phyloP scores from a whole-genome alignment of 176 grass and related monocot genomes.

The Oryza nivara region DNA sequence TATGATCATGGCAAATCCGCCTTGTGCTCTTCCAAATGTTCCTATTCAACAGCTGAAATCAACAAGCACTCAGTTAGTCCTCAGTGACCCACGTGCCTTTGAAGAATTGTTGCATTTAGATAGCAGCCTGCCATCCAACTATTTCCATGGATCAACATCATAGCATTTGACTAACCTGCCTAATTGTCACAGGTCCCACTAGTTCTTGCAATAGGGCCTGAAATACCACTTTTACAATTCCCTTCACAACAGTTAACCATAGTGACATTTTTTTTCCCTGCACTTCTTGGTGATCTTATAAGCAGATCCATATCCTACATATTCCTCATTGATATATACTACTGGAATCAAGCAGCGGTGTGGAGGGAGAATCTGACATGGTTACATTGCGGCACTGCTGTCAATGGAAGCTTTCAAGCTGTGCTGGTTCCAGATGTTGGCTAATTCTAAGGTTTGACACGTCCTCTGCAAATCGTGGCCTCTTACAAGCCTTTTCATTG shows the following conservation, averaged over 20 bases:
- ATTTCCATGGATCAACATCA: neutral
- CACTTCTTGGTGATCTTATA: slow-evolving; percentile 30
- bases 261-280: neutral
- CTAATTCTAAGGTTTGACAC: no score
- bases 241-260: neutral
- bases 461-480: no score
- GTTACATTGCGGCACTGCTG: no score
- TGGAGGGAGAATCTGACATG: no score
- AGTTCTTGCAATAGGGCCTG: neutral
- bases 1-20: no score
- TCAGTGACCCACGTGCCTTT: neutral
- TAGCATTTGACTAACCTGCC: neutral
- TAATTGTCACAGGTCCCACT: neutral
- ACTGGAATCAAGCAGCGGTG: neutral
- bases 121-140: neutral
- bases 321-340: slow-evolving; percentile 19
- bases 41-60: neutral
- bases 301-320: slow-evolving; percentile 35
- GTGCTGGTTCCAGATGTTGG: no score
- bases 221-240: neutral
- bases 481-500: no score
- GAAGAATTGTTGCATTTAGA: neutral
- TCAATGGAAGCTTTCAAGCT: no score
- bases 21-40: no score
- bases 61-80: neutral